Percentiles rank a stretch among this genome's conserved stretches.
Conservation (phyloP, 2,329 filamentous ascomycete species). For the Aspergillus viridinutans region DNA sequence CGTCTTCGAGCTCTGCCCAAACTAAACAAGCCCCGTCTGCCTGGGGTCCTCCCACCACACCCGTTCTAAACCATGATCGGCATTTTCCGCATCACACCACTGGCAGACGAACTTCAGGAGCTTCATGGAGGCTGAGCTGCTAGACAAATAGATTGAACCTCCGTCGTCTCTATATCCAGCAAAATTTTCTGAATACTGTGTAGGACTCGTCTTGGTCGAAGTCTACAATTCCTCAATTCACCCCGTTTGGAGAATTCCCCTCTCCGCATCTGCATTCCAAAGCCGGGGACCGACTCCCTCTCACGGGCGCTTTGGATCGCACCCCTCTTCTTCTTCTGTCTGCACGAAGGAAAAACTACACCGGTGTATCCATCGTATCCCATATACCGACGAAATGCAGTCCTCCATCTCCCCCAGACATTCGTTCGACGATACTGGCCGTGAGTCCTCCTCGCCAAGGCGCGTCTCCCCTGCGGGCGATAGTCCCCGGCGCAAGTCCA, state of each 20-base stretch:
- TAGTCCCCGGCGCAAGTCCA: constrained; percentile 31
- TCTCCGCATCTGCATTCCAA: neutral
- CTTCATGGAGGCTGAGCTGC: constrained; percentile 26
- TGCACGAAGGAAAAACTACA: neutral
- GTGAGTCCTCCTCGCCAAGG: constrained; percentile 13
- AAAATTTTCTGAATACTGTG: neutral
- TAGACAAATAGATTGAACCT: constrained; percentile 2
- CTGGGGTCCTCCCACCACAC: neutral
- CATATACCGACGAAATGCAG: constrained; percentile 4
- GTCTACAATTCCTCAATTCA: neutral
- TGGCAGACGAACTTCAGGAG: constrained; percentile 22
- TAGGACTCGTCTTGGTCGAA: neutral
- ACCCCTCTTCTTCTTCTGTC: neutral
- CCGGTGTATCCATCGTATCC: neutral
- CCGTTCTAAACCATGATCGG: constrained; percentile 22
- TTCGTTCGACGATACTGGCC: constrained; percentile 9
- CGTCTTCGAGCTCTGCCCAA: neutral
- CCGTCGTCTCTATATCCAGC: neutral
- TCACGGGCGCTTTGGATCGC: neutral
- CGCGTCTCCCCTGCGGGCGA: constrained; percentile 22
- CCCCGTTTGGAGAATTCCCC: neutral
- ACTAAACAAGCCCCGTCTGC: neutral
- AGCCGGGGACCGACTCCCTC: neutral
- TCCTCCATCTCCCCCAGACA: constrained; percentile 4
- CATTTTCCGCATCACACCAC: constrained; percentile 19